Conservation (phyloP, 495 filamentous ascomycete species). For the Glutinoglossum americanum region DNA sequence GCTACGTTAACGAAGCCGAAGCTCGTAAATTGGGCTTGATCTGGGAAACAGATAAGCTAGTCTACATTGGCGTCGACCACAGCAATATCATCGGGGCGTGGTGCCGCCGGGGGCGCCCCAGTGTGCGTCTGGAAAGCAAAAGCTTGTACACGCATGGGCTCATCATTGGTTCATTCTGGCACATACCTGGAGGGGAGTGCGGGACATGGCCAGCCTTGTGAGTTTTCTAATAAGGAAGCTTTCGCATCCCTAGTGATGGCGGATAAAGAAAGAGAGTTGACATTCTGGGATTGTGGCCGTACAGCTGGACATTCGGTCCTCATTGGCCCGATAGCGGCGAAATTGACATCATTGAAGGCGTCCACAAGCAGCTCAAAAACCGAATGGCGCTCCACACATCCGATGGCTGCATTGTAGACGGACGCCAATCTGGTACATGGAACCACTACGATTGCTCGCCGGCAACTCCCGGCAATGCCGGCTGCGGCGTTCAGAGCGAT, state of each 20-base stretch:
- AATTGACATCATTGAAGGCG: conserved; percentile 83
- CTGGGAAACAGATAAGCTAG: conserved; percentile 24
- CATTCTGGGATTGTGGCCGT: not conserved
- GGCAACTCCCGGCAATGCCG: not conserved
- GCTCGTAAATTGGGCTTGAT: conserved; percentile 37
- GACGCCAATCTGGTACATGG: conserved; percentile 24
- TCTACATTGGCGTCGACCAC: conserved; percentile 32
- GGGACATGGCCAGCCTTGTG: conserved; percentile 52
- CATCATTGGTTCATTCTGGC: conserved; percentile 50
- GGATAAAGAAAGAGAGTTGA: no score
- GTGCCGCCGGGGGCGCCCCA: conserved; percentile 30
- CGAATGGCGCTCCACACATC: conserved; percentile 56
- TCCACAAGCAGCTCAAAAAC: conserved; percentile 43
- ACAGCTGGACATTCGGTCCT: conserved; percentile 44
- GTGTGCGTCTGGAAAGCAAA: conserved; percentile 47
- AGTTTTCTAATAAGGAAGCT: not conserved
- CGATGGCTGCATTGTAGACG: conserved; percentile 35
- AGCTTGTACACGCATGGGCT: conserved; percentile 45
- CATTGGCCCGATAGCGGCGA: conserved; percentile 67
- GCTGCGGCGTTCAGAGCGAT: conserved; percentile 16
- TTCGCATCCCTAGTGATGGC: no score
- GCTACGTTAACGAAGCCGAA: conserved; percentile 22
- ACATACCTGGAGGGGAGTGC: conserved; percentile 52
- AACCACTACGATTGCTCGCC: conserved; percentile 37
- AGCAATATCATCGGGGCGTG: conserved; percentile 15